Percentiles rank a stretch among this genome's conserved stretches.
Evolutionary conservation across 441 rosid genomes (phyloP).

Genomic region (Syzygium malaccense): DNA sequence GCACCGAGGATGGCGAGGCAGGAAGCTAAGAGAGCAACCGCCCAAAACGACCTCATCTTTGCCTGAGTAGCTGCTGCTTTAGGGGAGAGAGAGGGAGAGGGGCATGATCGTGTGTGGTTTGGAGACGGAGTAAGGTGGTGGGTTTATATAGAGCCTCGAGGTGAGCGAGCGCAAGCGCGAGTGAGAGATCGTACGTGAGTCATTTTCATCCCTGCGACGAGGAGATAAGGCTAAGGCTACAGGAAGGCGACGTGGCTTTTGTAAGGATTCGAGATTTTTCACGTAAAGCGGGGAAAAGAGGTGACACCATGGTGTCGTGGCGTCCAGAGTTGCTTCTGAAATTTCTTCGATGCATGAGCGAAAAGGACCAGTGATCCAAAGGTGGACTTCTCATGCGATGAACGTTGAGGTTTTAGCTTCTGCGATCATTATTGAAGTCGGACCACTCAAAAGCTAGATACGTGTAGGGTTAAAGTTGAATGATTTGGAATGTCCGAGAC

Average conservation of each 20-base stretch:
- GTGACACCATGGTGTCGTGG: neutral
- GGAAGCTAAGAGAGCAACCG: neutral
- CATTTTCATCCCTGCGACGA: neutral
- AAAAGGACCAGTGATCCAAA: neutral
- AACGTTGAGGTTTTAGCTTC: neutral
- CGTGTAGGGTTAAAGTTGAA: neutral
- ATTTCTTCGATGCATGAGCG: neutral
- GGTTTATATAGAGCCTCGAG: neutral
- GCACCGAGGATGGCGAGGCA: neutral
- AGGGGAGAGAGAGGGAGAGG: neutral
- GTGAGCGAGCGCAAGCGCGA: neutral
- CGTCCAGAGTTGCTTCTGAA: neutral
- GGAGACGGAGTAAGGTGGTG: neutral
- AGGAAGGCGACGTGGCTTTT: neutral
- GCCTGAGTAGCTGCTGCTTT: neutral
- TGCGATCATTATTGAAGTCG: neutral
- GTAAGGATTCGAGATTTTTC: neutral
- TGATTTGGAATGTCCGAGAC: neutral
- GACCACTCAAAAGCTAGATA: neutral
- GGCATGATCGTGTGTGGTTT: neutral
- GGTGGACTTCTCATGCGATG: neutral
- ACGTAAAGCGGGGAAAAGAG: neutral
- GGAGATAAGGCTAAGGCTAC: neutral
- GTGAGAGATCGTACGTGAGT: neutral
- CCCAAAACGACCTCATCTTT: neutral